phyloP scores from a whole-genome alignment of 306 rosid genomes.

The Castanea crenata region DNA sequence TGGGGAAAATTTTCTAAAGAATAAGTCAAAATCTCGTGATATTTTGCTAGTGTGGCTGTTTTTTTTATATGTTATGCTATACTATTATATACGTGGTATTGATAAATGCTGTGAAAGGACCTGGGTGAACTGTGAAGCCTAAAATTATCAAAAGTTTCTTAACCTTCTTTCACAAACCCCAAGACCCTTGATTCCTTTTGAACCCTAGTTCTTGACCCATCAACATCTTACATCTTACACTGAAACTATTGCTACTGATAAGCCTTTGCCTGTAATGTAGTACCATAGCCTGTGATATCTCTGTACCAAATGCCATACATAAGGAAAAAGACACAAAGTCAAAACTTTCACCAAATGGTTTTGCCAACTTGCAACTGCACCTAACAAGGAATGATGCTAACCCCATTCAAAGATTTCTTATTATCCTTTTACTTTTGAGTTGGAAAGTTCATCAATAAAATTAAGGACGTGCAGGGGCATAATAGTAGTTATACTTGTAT shows the following conservation, averaged over 20 bases:
- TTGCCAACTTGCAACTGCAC: slow-evolving; percentile 49
- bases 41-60: slow-evolving; percentile 12
- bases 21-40: slow-evolving; percentile 7
- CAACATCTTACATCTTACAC: slow-evolving; percentile 55
- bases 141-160: slow-evolving; percentile 10
- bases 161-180: slow-evolving; percentile 31
- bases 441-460: slow-evolving; percentile 18
- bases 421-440: slow-evolving; percentile 29
- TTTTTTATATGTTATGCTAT: not conserved
- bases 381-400: slow-evolving; percentile 45
- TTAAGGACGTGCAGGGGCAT: slow-evolving; percentile 30
- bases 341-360: slow-evolving; percentile 35
- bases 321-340: slow-evolving; percentile 35
- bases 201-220: slow-evolving; percentile 39
- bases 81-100: not conserved
- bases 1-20: not conserved
- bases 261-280: slow-evolving; percentile 29
- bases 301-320: slow-evolving; percentile 28
- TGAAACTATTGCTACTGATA: slow-evolving; percentile 53
- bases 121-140: slow-evolving; percentile 2
- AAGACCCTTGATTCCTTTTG: slow-evolving; percentile 44
- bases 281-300: slow-evolving; percentile 26
- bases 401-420: slow-evolving; percentile 33
- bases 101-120: slow-evolving; percentile 27
- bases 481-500: slow-evolving; percentile 19